These are phyloP conservation scores for Pleurotus cornucopiae DNA, from an alignment of 768 basidiomycete species.

Conservation along the genomic window DNA sequence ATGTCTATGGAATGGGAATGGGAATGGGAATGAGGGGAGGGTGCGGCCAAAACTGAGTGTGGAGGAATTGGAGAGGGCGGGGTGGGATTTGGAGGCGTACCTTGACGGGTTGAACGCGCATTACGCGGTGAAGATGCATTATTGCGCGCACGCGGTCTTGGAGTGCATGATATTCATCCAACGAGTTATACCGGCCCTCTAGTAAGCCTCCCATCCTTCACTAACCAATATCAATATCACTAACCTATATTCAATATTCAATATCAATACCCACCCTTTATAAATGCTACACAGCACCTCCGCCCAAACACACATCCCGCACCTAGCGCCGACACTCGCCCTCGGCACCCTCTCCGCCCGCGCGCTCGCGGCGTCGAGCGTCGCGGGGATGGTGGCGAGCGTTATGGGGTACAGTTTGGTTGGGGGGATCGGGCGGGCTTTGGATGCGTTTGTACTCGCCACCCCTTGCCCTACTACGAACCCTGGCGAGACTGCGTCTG, in stretches of 20 bases:
- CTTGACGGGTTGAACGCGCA: background rate
- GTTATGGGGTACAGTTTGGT: constrained; percentile 9
- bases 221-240: background rate
- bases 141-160: background rate
- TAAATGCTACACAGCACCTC: background rate
- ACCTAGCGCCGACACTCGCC: constrained; percentile 6
- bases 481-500: too few relatives aligned
- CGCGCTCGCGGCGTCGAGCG: constrained; percentile 4
- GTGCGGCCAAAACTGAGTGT: background rate
- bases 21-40: too few relatives aligned
- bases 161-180: too few relatives aligned
- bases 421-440: background rate
- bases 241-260: too few relatives aligned
- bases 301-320: constrained; percentile 6
- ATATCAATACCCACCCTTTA: too few relatives aligned
- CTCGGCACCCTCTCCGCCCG: constrained; percentile 8
- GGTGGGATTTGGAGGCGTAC: constrained; percentile 4
- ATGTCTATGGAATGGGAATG: too few relatives aligned
- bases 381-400: constrained; percentile 8
- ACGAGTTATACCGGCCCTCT: background rate
- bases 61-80: background rate
- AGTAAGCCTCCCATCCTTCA: background rate
- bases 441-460: background rate
- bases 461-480: too few relatives aligned
- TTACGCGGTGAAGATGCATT: too few relatives aligned